phyloP scores from a whole-genome alignment of 164 flowering plant genomes.

The Liquidambar formosana region DNA sequence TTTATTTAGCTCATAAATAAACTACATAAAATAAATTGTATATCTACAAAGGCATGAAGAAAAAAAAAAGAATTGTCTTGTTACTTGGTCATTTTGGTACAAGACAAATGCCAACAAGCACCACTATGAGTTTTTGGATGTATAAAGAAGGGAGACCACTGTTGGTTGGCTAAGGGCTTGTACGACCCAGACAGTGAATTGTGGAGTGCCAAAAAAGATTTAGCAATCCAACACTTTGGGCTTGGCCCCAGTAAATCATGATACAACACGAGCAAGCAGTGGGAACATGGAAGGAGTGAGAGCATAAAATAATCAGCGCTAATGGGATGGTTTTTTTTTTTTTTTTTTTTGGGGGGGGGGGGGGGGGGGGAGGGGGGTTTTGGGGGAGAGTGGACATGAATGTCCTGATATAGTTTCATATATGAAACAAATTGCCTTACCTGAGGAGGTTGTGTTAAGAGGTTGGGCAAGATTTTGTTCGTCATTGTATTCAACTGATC shows the following conservation, averaged over 20 bases:
- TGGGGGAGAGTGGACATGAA: not conserved
- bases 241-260: not conserved
- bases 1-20: too few relatives aligned
- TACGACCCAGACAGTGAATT: not conserved
- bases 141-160: not conserved
- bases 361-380: not conserved
- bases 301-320: too few relatives aligned
- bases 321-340: too few relatives aligned
- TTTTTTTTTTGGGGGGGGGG: too few relatives aligned
- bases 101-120: not conserved
- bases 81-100: not conserved
- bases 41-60: too few relatives aligned
- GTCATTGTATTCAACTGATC: conserved; percentile 65
- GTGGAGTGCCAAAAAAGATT: not conserved
- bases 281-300: too few relatives aligned
- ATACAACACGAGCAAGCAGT: too few relatives aligned
- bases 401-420: not conserved
- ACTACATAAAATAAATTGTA: too few relatives aligned
- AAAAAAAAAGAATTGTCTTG: too few relatives aligned
- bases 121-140: not conserved
- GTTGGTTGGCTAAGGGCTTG: not conserved
- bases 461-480: conserved; percentile 46
- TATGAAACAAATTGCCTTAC: conserved; percentile 29
- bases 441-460: conserved; percentile 59
- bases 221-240: not conserved